A percentile compares a stretch with the other conserved stretches of the same genome.
Evolutionary conservation across 202 grass and related monocot species (phyloP).

Genomic region (Miscanthus sacchariflorus): DNA sequence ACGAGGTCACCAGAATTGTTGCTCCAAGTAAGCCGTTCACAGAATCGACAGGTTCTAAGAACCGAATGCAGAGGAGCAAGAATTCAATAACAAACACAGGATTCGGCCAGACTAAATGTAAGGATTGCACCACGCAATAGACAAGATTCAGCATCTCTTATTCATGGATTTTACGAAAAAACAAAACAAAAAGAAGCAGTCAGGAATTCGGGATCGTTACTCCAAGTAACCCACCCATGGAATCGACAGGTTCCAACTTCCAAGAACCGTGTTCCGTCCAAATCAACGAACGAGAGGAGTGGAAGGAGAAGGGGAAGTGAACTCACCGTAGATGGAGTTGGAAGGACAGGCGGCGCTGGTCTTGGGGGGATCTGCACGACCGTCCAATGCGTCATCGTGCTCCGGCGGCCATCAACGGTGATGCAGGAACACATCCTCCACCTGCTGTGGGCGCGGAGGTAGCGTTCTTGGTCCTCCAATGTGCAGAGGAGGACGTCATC

Average conservation of each 20-base stretch:
- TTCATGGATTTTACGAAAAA: no score
- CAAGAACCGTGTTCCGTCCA: not conserved
- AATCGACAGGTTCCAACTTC: no score
- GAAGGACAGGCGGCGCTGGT: not conserved
- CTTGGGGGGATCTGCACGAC: not conserved
- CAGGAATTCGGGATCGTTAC: not conserved
- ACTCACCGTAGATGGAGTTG: not conserved
- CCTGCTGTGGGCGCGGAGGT: slow-evolving; percentile 40
- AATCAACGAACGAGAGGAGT: not conserved
- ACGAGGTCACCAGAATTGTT: no score
- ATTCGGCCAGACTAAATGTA: not conserved
- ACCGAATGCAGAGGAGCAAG: not conserved
- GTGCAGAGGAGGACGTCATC: not conserved
- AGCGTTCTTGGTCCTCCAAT: not conserved
- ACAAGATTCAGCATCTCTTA: not conserved
- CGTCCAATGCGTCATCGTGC: not conserved
- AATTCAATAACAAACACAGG: not conserved
- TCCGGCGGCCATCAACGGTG: not conserved
- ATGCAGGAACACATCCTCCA: not conserved
- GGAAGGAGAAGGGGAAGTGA: not conserved
- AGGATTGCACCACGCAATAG: not conserved
- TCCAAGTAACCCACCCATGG: not conserved
- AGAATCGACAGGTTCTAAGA: no score
- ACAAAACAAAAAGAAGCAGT: no score
- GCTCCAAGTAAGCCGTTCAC: no score